Base-by-base conservation (phyloP, 1,139 yeast species). In the Yamadazyma oceani region DNA sequence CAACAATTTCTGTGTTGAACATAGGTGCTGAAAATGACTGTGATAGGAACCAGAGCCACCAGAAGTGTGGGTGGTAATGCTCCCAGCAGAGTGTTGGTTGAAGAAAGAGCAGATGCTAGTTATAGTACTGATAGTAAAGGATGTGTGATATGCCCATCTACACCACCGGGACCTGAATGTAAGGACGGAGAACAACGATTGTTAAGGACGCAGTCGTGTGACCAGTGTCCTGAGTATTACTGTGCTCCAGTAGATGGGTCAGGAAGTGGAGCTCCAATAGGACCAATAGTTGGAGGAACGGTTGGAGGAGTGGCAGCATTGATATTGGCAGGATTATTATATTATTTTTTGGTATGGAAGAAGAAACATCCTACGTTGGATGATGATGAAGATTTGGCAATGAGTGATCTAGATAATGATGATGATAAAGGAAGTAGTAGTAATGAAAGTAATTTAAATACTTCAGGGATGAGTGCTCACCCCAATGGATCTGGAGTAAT, bases 241-340 rank as follows among this genome's bases (percentile, higher is more conserved):
- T 84, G 90, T 57, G 60, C 63, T 2, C 52, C 54, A 2, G 38
- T 45, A 14, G 37, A 35, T 21, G 53, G 48, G 48, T 5, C n/a
- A n/a, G 35, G 49, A 14, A 30, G 43, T 11, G 37, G 44, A 9
- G 48, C 58, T 7, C 62, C 65, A 3, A 50, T 64, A 10, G 86
- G 87, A 14, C 85, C 80, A 2, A 74, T 82, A 2, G 79, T 80
- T 0, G 89, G 86, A 5, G 86, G 86, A 19, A 79, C 78, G 2
- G 68, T 76, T 2, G 85, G 82, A 9, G 78, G 77, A 7, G 60
- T 71, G 3, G 69, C 64, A 3, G 51, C 38, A 5, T 51, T 74
- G 2, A 16, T 76, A 2, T 59, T 0, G 31, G 71, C 51, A 2
- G 66, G 65, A 3, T 48, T 68, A 10, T 43, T 62, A 36, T 70